Percentiles rank a stretch among this genome's conserved stretches.
Evolutionary conservation across 768 basidiomycete species (phyloP).

Genomic region (Kondoa malvinella): DNA sequence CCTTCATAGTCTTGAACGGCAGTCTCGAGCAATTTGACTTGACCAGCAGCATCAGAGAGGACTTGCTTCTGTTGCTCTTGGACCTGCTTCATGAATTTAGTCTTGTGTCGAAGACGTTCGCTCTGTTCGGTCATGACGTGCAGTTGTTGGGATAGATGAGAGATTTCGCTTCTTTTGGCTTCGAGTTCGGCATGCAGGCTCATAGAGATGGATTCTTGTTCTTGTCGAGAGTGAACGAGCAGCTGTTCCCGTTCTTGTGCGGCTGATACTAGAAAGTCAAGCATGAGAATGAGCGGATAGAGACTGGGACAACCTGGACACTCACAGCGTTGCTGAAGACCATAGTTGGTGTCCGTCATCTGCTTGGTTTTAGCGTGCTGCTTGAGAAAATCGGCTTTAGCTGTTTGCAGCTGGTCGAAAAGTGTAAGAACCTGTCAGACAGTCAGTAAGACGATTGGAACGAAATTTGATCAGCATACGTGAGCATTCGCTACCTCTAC

Average conservation of each 20-base stretch:
- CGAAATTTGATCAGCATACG: neutral
- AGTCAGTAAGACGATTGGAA: neutral
- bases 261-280: neutral
- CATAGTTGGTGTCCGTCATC: neutral
- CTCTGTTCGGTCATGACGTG: neutral
- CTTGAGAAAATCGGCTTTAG: neutral
- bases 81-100: neutral
- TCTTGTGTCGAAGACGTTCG: neutral
- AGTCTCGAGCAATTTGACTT: neutral
- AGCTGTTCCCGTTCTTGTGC: neutral
- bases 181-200: neutral
- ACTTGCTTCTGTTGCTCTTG: neutral
- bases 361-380: neutral
- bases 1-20: neutral
- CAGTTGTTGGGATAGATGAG: neutral
- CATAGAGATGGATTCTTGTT: neutral
- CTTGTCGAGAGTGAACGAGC: neutral
- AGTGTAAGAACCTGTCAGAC: neutral
- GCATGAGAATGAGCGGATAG: too few relatives aligned
- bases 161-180: neutral
- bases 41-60: neutral
- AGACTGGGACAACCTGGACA: too few relatives aligned
- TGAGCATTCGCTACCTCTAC: neutral
- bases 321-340: neutral
- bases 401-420: neutral